These are phyloP conservation scores for Zygoascus sp. DNA, from an alignment of 1,139 yeast species.

Conservation along the genomic window DNA sequence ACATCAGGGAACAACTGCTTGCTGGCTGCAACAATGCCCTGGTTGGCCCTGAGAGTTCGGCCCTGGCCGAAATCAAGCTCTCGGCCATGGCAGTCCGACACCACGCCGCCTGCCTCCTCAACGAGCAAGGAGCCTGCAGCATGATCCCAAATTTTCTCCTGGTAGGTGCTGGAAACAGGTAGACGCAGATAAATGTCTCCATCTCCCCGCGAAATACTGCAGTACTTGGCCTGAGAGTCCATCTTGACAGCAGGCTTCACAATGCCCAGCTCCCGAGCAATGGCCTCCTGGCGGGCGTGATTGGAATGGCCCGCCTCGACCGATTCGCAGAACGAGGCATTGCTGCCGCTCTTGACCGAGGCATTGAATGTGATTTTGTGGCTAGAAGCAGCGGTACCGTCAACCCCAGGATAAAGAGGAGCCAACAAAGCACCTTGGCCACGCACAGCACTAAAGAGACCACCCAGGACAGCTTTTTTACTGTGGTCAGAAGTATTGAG, in stretches of 20 bases:
- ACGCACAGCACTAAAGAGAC: conserved; percentile 69
- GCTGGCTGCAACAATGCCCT: conserved; percentile 91
- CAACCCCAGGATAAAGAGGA: not conserved
- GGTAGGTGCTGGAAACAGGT: conserved; percentile 69
- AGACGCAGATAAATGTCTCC: conserved; percentile 89
- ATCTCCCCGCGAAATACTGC: conserved; percentile 83
- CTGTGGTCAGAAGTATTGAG: conserved; percentile 28
- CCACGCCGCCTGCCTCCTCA: conserved; percentile 86
- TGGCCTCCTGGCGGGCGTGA: conserved; percentile 76
- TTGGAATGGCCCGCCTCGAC: conserved; percentile 97
- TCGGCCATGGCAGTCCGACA: conserved; percentile 75
- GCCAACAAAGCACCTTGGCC: conserved; percentile 48
- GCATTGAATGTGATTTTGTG: conserved; percentile 32
- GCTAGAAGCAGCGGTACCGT: conserved; percentile 14
- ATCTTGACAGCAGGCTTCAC: conserved; percentile 50
- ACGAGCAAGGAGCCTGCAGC: conserved; percentile 91
- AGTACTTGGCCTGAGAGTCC: conserved; percentile 95
- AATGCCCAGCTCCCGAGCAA: conserved; percentile 63
- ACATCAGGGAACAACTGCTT: conserved; percentile 57
- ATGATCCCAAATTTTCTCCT: conserved; percentile 98
- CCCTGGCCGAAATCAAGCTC: conserved; percentile 82
- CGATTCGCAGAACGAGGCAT: conserved; percentile 80
- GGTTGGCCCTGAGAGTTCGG: conserved; percentile 61
- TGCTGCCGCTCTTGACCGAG: conserved; percentile 31
- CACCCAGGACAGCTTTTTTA: conserved; percentile 42